Base-by-base conservation (phyloP, 345 rosid genomes). In the Odontarrhena argentea region DNA sequence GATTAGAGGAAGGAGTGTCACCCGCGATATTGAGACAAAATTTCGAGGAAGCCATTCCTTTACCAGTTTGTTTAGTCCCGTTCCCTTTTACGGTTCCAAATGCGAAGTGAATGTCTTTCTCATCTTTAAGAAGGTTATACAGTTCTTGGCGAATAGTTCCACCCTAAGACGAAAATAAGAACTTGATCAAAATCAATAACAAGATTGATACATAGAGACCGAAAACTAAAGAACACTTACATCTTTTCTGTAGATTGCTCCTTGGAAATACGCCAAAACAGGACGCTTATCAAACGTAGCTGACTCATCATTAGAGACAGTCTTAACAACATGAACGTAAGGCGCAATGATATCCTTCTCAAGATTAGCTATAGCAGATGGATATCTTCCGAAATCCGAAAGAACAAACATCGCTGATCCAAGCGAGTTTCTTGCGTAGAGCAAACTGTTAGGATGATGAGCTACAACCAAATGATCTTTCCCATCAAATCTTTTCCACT, bases 1-100 rank as follows among this genome's bases (percentile, higher is more conserved):
- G 97, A 72, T 89, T 89, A 6, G 98, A 89, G 55, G 98, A 90
- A 32, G 98, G 98, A 32, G 94, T 93, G 50, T 93, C 98, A 11
- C 98, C 98, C 0, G 96, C 98, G 26, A 93, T 90, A 52, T 88
- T 81, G 38, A 90, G 84, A 82, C 98, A 93, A 69, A 88, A 90
- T 66, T 88, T 93, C 10, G 96, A 85, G 3, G 89, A 80, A 15
- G 87, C 86, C 98, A 93, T 93, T 66, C 98, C 98, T 51, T 76
- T 79, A 69, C 94, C 80, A 11, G 98, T 94, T 56, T 62, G 80
- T 52, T 58, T 74, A 25, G 87, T 67, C 13, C 98, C 97, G 37
- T 80, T 77, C 54, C 88, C 84, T 76, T 50, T 82, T 28, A 74
- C 78, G 1, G 81, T 84, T 80, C 98, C 98, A 65, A 86, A 90